Conservation (phyloP, 306 rosid species). For the Coriaria nepalensis region DNA sequence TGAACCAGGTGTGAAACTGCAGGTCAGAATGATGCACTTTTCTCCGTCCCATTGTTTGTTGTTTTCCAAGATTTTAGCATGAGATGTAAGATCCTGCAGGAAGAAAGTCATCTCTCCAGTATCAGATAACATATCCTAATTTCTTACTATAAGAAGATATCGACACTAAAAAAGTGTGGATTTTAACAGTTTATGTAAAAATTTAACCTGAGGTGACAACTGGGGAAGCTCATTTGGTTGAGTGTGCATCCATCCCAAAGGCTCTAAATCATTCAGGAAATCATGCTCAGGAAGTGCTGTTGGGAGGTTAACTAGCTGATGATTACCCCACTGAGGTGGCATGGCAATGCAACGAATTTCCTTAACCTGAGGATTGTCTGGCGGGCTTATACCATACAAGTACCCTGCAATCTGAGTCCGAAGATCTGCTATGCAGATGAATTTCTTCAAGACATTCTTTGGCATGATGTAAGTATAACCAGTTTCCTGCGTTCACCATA, state of each 20-base stretch:
- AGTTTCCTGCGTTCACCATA: slow-evolving; percentile 64
- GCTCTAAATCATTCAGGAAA: slow-evolving; percentile 90
- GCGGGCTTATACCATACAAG: slow-evolving; percentile 92
- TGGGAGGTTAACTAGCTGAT: slow-evolving; percentile 95
- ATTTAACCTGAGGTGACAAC: slow-evolving; percentile 80
- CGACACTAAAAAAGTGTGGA: neutral
- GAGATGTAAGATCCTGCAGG: slow-evolving; percentile 84
- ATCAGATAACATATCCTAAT: neutral
- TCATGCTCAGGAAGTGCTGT: slow-evolving; percentile 94
- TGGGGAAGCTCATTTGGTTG: slow-evolving; percentile 99
- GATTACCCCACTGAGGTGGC: slow-evolving; percentile 99
- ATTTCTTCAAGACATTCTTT: slow-evolving; percentile 90
- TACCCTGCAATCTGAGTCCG: slow-evolving; percentile 94
- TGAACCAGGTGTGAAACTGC: slow-evolving; percentile 99
- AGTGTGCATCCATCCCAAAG: slow-evolving; percentile 99
- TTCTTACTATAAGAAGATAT: neutral
- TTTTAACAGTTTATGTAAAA: slow-evolving; percentile 1
- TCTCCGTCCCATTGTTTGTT: slow-evolving; percentile 99
- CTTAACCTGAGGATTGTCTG: slow-evolving; percentile 97
- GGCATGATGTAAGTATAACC: slow-evolving; percentile 99
- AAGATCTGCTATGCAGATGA: slow-evolving; percentile 94
- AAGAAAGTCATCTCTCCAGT: neutral
- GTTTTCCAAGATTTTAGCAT: slow-evolving; percentile 85
- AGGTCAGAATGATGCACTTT: slow-evolving; percentile 82
- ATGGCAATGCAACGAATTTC: slow-evolving; percentile 92